Evolutionary conservation across 2,329 filamentous ascomycete genomes (phyloP).

Genomic region (Aspergillus melleus): DNA sequence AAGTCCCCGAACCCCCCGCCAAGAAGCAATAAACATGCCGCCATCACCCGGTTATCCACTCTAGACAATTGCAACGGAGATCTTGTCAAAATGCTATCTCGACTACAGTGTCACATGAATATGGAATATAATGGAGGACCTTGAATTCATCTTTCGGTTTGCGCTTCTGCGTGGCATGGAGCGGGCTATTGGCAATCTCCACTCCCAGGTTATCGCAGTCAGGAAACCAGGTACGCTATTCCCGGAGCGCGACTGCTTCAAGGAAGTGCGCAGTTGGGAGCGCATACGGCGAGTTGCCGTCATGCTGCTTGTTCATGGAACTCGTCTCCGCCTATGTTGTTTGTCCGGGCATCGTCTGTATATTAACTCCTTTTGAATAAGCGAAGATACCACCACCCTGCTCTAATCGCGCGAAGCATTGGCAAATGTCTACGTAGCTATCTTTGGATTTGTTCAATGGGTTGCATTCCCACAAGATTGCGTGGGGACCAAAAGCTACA

Average conservation of each 20-base stretch:
- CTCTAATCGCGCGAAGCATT: background rate
- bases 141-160: background rate
- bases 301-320: background rate
- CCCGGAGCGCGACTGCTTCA: background rate
- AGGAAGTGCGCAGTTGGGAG: background rate
- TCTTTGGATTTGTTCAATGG: too few relatives aligned
- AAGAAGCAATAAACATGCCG: conserved; percentile 28
- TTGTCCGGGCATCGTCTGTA: conserved; percentile 6
- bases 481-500: conserved; percentile 15
- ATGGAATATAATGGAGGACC: conserved; percentile 14
- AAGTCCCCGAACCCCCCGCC: conserved; percentile 73
- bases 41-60: background rate
- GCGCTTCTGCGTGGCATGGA: background rate
- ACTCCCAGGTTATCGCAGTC: background rate
- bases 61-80: background rate
- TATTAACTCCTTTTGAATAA: conserved; percentile 6
- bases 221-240: background rate
- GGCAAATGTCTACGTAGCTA: background rate
- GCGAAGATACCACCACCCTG: conserved; percentile 9
- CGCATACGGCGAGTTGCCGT: background rate
- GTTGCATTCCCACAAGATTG: background rate
- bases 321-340: background rate
- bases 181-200: background rate
- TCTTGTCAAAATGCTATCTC: background rate
- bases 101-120: conserved; percentile 15